Evolutionary conservation across 306 rosid genomes (phyloP).

Genomic region (Boehmeria nivea): DNA sequence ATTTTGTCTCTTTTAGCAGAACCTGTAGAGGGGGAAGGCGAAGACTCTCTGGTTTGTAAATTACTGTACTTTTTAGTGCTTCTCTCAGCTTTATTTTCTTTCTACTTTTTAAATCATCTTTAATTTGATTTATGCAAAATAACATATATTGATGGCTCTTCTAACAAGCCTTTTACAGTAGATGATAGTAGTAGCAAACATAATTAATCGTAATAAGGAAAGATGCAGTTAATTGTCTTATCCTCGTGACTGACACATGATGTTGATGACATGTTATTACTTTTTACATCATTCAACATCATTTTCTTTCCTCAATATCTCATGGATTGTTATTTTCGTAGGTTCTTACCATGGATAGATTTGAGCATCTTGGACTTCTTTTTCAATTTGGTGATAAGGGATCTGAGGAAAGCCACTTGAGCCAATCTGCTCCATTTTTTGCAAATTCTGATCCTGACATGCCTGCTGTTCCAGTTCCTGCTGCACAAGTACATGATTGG

Average conservation of each 20-base stretch:
- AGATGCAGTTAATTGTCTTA: too few relatives aligned
- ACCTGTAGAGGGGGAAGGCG: constrained; percentile 70
- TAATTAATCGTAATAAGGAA: neutral
- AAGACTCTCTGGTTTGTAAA: constrained; percentile 75
- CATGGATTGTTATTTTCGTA: constrained; percentile 30
- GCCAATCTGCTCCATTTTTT: constrained; percentile 89
- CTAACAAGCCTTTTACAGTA: too few relatives aligned
- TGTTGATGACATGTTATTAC: neutral
- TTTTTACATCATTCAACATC: neutral
- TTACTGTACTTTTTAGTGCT: neutral
- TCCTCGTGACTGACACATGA: too few relatives aligned
- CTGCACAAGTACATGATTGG: constrained; percentile 88
- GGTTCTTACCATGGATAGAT: constrained; percentile 91
- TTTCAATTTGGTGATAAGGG: constrained; percentile 88
- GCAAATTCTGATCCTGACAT: constrained; percentile 98
- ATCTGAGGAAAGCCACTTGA: constrained; percentile 57
- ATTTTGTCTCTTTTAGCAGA: constrained; percentile 77
- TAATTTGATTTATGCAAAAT: too few relatives aligned
- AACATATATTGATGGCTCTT: too few relatives aligned
- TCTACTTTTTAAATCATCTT: too few relatives aligned
- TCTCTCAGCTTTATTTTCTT: neutral
- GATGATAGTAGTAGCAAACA: too few relatives aligned
- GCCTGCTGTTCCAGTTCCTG: constrained; percentile 97
- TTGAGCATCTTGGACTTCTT: constrained; percentile 92
- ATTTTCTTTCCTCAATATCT: constrained; percentile 15